A percentile compares a stretch with the other conserved stretches of the same genome.
These are phyloP conservation scores for Pichia sp. DNA, from an alignment of 1,139 yeast genomes.

Conservation along the genomic window DNA sequence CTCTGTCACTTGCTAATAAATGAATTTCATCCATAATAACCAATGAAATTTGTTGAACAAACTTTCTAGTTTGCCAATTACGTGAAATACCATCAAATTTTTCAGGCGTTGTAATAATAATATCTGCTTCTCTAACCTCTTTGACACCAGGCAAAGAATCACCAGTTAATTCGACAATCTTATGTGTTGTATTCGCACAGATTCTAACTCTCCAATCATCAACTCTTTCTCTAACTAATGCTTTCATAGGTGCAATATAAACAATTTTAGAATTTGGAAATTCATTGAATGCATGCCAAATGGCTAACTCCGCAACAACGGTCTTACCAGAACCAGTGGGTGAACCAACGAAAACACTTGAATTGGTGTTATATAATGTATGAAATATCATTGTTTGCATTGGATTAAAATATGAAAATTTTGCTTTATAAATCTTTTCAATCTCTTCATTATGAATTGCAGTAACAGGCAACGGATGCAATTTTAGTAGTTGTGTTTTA, in stretches of 20 bases:
- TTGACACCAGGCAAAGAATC: constrained; percentile 88
- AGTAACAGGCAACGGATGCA: constrained; percentile 80
- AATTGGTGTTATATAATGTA: constrained; percentile 70
- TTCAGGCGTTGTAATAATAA: constrained; percentile 94
- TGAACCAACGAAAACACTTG: constrained; percentile 88
- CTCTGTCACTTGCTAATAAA: constrained; percentile 93
- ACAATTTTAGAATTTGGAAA: constrained; percentile 81
- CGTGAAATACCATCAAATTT: constrained; percentile 98
- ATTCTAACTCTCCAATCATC: constrained; percentile 86
- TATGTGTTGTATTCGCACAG: constrained; percentile 50
- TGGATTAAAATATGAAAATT: constrained; percentile 87
- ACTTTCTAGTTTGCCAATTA: constrained; percentile 93
- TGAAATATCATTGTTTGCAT: constrained; percentile 98
- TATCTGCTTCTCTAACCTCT: constrained; percentile 84
- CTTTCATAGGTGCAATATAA: constrained; percentile 99
- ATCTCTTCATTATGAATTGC: constrained; percentile 68
- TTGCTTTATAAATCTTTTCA: constrained; percentile 59
- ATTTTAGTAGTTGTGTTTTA: constrained; percentile 67
- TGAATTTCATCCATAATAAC: constrained; percentile 99
- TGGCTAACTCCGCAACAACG: constrained; percentile 92
- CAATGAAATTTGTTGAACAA: constrained; percentile 84
- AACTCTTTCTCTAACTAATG: constrained; percentile 92
- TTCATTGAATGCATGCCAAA: constrained; percentile 88
- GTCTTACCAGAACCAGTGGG: constrained; percentile 99
- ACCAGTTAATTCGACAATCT: constrained; percentile 91